Evolutionary conservation across 1,284 basidiomycete species (phyloP).

Genomic region (Takashimella tepidaria): DNA sequence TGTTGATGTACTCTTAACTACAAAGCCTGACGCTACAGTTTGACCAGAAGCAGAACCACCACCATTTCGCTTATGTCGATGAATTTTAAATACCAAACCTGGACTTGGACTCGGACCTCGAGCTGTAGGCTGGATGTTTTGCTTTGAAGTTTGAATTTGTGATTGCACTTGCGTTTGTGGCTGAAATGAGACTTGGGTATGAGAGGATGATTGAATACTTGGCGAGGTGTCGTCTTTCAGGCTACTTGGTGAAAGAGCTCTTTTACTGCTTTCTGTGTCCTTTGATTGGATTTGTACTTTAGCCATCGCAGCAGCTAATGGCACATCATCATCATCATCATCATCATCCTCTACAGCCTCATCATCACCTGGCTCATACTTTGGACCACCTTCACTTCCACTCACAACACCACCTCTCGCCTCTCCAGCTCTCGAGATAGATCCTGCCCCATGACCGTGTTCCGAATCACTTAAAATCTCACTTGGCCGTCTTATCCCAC

Average conservation of each 20-base stretch:
- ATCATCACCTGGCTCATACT: no score
- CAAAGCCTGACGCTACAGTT: neutral
- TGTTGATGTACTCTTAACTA: neutral
- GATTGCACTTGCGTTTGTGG: no score
- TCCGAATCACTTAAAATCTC: conserved; percentile 8
- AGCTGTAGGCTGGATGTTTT: neutral
- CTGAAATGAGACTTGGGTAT: neutral
- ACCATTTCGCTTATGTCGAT: neutral
- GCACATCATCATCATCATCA: conserved; percentile 40
- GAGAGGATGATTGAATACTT: neutral
- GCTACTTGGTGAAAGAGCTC: neutral
- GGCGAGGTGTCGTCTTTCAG: neutral
- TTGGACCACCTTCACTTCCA: conserved; percentile 11
- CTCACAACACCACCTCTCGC: conserved; percentile 2
- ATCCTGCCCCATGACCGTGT: no score
- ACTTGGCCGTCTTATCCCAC: conserved; percentile 34
- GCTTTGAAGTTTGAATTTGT: no score
- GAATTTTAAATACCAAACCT: neutral
- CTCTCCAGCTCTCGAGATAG: no score
- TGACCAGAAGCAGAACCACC: neutral
- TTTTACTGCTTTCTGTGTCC: neutral
- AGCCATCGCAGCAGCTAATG: conserved; percentile 17
- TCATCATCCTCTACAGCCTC: conserved; percentile 8
- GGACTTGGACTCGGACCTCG: neutral
- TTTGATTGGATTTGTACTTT: neutral